Conservation (phyloP, 1,284 basidiomycete genomes). For the Phlebopus sp. region DNA sequence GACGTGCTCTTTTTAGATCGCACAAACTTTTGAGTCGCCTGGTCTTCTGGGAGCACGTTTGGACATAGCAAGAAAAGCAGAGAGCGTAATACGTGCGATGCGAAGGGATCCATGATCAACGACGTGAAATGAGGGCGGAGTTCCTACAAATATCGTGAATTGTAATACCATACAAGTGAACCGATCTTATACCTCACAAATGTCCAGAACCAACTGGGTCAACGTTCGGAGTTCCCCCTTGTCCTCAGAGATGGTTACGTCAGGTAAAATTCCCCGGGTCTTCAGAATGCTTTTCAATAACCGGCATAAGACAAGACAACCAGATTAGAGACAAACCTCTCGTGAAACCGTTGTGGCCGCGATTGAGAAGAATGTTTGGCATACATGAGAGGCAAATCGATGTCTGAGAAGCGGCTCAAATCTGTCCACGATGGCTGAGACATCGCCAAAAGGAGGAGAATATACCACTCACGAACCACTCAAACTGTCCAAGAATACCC, state of each 20-base stretch:
- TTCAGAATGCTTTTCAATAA: slow-evolving; percentile 27
- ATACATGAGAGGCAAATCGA: slow-evolving; percentile 90
- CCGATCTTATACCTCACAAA: slow-evolving; percentile 55
- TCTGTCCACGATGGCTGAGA: slow-evolving; percentile 35
- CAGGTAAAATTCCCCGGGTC: slow-evolving; percentile 63
- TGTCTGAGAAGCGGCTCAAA: slow-evolving; percentile 71
- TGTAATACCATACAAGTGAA: slow-evolving; percentile 3
- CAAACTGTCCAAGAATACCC: slow-evolving; percentile 84
- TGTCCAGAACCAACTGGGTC: slow-evolving; percentile 62
- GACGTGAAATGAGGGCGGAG: slow-evolving; percentile 58
- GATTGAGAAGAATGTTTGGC: slow-evolving; percentile 80
- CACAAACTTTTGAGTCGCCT: slow-evolving; percentile 36
- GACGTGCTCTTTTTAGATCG: slow-evolving; percentile 76
- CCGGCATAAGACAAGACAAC: not conserved
- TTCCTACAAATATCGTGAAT: slow-evolving; percentile 49
- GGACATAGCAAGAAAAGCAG: slow-evolving; percentile 75
- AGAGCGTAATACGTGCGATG: slow-evolving; percentile 82
- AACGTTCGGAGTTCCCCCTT: slow-evolving; percentile 72
- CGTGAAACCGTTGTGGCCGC: slow-evolving; percentile 74
- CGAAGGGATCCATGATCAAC: slow-evolving; percentile 80
- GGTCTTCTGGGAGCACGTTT: slow-evolving; percentile 39
- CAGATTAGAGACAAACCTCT: slow-evolving; percentile 53
- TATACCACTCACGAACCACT: slow-evolving; percentile 71
- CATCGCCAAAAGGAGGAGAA: not conserved
- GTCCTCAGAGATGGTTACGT: slow-evolving; percentile 45